Evolutionary conservation across 2,329 filamentous ascomycete species (phyloP).

Genomic region (Aphanoascus verrucosus): DNA sequence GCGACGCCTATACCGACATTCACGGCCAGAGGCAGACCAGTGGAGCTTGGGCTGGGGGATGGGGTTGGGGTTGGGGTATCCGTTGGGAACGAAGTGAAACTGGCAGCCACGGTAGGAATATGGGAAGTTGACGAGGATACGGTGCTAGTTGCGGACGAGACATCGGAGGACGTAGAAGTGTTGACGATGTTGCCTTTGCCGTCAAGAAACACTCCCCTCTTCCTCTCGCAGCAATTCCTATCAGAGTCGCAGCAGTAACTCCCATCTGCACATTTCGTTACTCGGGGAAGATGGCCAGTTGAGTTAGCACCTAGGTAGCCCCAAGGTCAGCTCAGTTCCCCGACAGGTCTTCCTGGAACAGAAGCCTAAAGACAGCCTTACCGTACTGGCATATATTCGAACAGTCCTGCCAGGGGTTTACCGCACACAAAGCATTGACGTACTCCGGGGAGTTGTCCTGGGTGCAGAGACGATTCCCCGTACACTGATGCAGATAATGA

Average conservation of each 20-base stretch:
- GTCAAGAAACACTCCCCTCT: slow-evolving; percentile 2
- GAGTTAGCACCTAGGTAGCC: not conserved
- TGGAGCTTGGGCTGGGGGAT: not conserved
- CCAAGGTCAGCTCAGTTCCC: not conserved
- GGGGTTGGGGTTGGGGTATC: not conserved
- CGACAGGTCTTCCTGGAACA: not conserved
- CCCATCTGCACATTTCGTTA: slow-evolving; percentile 7
- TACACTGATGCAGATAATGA: slow-evolving; percentile 12
- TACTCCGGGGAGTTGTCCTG: slow-evolving; percentile 10
- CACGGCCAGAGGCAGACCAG: not conserved
- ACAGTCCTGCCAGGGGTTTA: slow-evolving; percentile 11
- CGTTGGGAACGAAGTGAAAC: slow-evolving; percentile 2
- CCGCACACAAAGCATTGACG: slow-evolving; percentile 12
- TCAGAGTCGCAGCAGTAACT: slow-evolving; percentile 12
- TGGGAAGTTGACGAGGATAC: not conserved
- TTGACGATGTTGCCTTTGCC: slow-evolving; percentile 8
- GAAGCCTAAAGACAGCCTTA: not conserved
- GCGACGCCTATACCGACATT: slow-evolving; percentile 12
- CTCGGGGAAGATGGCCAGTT: slow-evolving; percentile 4
- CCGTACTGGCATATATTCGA: slow-evolving; percentile 14
- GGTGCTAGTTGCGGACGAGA: not conserved
- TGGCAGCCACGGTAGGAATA: not conserved
- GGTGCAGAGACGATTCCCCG: slow-evolving; percentile 10
- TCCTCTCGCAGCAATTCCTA: slow-evolving; percentile 5
- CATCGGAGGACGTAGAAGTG: not conserved